Conservation (phyloP, 176 grass and related monocot genomes). For the Musa itinerans region DNA sequence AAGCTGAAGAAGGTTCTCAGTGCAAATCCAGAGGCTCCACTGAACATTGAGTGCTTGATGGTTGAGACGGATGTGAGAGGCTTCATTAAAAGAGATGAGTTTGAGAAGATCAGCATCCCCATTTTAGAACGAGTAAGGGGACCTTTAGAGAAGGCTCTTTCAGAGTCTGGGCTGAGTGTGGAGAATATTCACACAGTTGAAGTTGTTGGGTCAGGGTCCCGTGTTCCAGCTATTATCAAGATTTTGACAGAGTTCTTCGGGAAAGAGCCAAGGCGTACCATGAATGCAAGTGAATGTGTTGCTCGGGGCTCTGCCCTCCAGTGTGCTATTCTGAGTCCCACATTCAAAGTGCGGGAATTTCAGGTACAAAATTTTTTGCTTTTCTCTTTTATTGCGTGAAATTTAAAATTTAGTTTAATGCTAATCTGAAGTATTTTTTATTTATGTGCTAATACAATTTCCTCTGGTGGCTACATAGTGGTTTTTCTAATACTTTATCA, state of each 20-base stretch:
- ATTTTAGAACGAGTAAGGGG: slow-evolving; percentile 53
- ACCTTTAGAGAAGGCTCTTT: slow-evolving; percentile 49
- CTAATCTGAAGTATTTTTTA: too few relatives aligned
- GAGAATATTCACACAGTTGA: slow-evolving; percentile 50
- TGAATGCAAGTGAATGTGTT: slow-evolving; percentile 98
- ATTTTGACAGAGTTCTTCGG: slow-evolving; percentile 73
- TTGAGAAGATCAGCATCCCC: slow-evolving; percentile 43
- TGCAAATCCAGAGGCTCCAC: slow-evolving; percentile 46
- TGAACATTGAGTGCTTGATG: slow-evolving; percentile 65
- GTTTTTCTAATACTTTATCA: too few relatives aligned
- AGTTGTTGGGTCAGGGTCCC: slow-evolving; percentile 63
- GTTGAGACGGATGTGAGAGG: slow-evolving; percentile 57
- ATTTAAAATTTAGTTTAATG: not conserved
- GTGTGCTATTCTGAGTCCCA: slow-evolving; percentile 90
- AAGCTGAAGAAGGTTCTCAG: slow-evolving; percentile 78
- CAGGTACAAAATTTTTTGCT: slow-evolving; percentile 34
- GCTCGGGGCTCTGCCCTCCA: slow-evolving; percentile 70
- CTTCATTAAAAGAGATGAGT: slow-evolving; percentile 68
- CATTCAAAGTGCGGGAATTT: slow-evolving; percentile 90
- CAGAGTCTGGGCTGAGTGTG: slow-evolving; percentile 22
- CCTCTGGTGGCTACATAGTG: too few relatives aligned
- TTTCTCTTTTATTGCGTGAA: not conserved
- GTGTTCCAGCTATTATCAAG: slow-evolving; percentile 58
- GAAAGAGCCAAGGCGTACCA: slow-evolving; percentile 61
- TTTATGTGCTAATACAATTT: too few relatives aligned